These are phyloP conservation scores for Boletus rubroflammeus DNA, from an alignment of 768 basidiomycete genomes.

Conservation along the genomic window DNA sequence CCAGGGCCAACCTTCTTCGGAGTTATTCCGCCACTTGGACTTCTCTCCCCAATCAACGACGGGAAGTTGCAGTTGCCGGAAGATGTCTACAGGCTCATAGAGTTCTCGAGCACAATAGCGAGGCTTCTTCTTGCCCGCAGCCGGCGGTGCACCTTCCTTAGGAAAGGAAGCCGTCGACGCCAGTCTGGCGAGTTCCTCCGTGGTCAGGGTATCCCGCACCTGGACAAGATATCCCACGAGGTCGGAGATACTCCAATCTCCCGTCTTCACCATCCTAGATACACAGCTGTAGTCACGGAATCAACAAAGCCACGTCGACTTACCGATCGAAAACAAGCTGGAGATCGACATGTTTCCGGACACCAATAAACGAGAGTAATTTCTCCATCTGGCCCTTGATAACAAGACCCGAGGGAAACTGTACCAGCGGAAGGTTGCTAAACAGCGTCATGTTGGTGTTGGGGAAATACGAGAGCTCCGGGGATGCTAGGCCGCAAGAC, in stretches of 20 bases:
- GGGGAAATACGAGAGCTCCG: constrained; percentile 76
- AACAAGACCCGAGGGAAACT: constrained; percentile 55
- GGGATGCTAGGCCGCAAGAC: constrained; percentile 60
- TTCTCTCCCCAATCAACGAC: constrained; percentile 83
- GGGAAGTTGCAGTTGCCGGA: constrained; percentile 73
- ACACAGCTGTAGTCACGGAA: neutral
- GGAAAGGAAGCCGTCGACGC: constrained; percentile 73
- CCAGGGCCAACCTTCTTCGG: constrained; percentile 72
- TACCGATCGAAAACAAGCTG: constrained; percentile 91
- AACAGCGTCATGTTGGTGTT: constrained; percentile 74
- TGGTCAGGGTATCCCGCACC: constrained; percentile 59
- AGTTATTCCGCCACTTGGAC: constrained; percentile 73
- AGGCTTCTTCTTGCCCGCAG: constrained; percentile 33
- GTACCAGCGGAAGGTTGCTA: constrained; percentile 80
- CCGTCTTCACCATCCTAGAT: constrained; percentile 79
- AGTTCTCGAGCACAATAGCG: constrained; percentile 69
- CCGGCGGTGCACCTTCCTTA: constrained; percentile 40
- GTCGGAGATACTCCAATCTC: constrained; percentile 85
- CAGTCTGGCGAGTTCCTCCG: constrained; percentile 55
- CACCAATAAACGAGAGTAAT: constrained; percentile 68
- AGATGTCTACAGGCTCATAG: constrained; percentile 77
- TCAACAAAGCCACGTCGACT: constrained; percentile 11
- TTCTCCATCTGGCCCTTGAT: constrained; percentile 75
- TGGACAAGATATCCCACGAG: constrained; percentile 85
- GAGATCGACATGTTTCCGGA: constrained; percentile 87